Percentiles rank a stretch among this genome's conserved stretches.
Conservation (phyloP, 805 yeast species). For the Kazachstania kunashirensis region DNA sequence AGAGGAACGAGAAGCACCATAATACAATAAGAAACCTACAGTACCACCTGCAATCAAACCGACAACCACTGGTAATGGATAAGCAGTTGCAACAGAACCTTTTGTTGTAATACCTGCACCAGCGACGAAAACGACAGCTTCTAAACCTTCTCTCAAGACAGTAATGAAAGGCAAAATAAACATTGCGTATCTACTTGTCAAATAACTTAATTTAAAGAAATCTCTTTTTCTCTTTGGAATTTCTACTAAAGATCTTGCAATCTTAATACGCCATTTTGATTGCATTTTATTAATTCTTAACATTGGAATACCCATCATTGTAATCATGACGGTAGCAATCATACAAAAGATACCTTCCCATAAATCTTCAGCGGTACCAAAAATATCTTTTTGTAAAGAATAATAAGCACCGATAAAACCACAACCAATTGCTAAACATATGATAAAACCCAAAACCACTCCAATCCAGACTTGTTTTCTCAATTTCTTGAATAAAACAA, state of each 20-base stretch:
- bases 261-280: slow-evolving; percentile 92
- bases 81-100: slow-evolving; percentile 52
- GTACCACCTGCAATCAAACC: slow-evolving; percentile 73
- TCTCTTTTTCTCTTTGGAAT: slow-evolving; percentile 41
- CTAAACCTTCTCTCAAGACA: slow-evolving; percentile 91
- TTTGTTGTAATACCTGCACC: slow-evolving; percentile 73
- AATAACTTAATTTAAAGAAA: slow-evolving; percentile 44
- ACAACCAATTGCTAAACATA: slow-evolving; percentile 80
- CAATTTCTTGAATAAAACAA: slow-evolving; percentile 47
- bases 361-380: slow-evolving; percentile 79
- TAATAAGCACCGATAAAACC: slow-evolving; percentile 94
- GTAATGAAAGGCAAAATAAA: slow-evolving; percentile 85
- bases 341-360: slow-evolving; percentile 97
- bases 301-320: slow-evolving; percentile 95
- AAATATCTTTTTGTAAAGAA: slow-evolving; percentile 67
- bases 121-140: slow-evolving; percentile 92
- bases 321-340: slow-evolving; percentile 80
- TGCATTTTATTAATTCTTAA: slow-evolving; percentile 92
- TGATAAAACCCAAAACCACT: slow-evolving; percentile 55
- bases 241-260: slow-evolving; percentile 72
- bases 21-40: slow-evolving; percentile 65
- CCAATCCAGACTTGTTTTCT: slow-evolving; percentile 85
- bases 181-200: slow-evolving; percentile 72
- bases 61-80: slow-evolving; percentile 86
- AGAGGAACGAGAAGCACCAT: slow-evolving; percentile 74